Evolutionary conservation across 2,329 filamentous ascomycete species (phyloP).

Genomic region (Fusarium euwallaceae): DNA sequence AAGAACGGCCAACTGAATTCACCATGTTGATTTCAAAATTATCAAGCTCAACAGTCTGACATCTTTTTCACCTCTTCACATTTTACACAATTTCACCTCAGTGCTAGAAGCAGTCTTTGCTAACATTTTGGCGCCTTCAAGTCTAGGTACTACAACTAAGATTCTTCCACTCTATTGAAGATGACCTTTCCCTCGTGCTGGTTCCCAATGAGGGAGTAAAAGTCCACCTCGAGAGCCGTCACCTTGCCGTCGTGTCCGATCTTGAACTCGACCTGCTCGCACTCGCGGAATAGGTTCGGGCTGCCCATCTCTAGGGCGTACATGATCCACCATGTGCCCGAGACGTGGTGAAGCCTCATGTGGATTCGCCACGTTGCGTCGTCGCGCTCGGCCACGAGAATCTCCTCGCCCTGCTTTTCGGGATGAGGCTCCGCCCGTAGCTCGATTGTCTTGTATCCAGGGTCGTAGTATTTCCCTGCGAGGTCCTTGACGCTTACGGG

Average conservation of each 20-base stretch:
- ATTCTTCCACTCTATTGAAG: conserved; percentile 18
- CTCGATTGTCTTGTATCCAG: conserved; percentile 53
- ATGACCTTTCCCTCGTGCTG: conserved; percentile 27
- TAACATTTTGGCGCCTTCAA: conserved; percentile 40
- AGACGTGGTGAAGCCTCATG: conserved; percentile 46
- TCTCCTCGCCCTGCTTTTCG: conserved; percentile 21
- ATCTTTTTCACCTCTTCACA: conserved; percentile 19
- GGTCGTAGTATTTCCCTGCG: conserved; percentile 59
- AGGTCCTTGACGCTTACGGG: conserved; percentile 51
- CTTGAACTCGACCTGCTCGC: conserved; percentile 27
- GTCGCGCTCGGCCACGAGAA: conserved; percentile 42
- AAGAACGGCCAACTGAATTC: conserved; percentile 77
- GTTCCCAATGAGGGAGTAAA: conserved; percentile 14
- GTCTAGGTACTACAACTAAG: conserved; percentile 14
- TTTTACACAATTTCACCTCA: background rate
- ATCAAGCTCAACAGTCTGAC: conserved; percentile 78
- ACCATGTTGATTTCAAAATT: conserved; percentile 68
- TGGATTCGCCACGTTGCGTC: conserved; percentile 43
- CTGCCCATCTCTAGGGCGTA: conserved; percentile 8
- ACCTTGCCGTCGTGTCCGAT: conserved; percentile 29
- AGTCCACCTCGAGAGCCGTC: conserved; percentile 24
- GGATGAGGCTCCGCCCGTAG: conserved; percentile 35
- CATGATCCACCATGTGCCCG: conserved; percentile 46
- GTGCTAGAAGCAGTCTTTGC: conserved; percentile 27
- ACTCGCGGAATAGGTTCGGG: conserved; percentile 12